phyloP scores from a whole-genome alignment of 2,329 filamentous ascomycete genomes.

The Chalaropsis ovoidea region DNA sequence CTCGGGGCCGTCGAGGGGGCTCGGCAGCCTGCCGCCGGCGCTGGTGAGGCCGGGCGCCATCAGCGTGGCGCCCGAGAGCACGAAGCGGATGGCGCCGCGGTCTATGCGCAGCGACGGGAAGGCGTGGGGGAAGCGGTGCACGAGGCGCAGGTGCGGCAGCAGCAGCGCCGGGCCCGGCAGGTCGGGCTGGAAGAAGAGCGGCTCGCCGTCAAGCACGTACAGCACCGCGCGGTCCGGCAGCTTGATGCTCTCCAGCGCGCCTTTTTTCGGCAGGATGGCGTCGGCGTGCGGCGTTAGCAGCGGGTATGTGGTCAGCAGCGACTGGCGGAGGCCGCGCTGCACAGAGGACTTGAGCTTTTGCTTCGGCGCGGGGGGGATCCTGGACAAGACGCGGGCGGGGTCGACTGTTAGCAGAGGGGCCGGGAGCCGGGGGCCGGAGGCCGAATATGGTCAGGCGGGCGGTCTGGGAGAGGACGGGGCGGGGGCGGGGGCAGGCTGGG shows the following conservation, averaged over 20 bases:
- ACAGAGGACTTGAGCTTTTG: constrained; percentile 97
- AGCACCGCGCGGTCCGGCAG: constrained; percentile 82
- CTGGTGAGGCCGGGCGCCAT: constrained; percentile 94
- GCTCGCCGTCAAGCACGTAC: constrained; percentile 67
- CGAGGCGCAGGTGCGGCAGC: constrained; percentile 76
- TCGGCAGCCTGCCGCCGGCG: constrained; percentile 67
- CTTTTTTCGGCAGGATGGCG: constrained; percentile 89
- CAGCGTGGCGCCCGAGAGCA: constrained; percentile 81
- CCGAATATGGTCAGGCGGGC: too few species aligned
- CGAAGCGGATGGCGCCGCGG: constrained; percentile 91
- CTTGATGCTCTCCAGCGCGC: constrained; percentile 81
- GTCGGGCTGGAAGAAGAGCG: constrained; percentile 86
- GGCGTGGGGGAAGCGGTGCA: constrained; percentile 78
- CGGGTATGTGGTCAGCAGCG: constrained; percentile 75
- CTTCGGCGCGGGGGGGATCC: constrained; percentile 67
- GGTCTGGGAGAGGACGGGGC: background rate
- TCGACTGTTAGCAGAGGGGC: background rate
- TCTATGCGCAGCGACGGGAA: constrained; percentile 85
- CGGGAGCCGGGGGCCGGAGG: background rate
- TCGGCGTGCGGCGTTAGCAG: constrained; percentile 80
- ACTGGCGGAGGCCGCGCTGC: constrained; percentile 74
- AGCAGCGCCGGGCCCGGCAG: constrained; percentile 47
- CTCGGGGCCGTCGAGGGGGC: constrained; percentile 37
- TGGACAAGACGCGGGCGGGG: constrained; percentile 33
- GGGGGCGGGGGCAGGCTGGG: too few species aligned